These are phyloP conservation scores for Elasticomyces elasticus DNA, from an alignment of 495 filamentous ascomycete genomes.

Conservation along the genomic window DNA sequence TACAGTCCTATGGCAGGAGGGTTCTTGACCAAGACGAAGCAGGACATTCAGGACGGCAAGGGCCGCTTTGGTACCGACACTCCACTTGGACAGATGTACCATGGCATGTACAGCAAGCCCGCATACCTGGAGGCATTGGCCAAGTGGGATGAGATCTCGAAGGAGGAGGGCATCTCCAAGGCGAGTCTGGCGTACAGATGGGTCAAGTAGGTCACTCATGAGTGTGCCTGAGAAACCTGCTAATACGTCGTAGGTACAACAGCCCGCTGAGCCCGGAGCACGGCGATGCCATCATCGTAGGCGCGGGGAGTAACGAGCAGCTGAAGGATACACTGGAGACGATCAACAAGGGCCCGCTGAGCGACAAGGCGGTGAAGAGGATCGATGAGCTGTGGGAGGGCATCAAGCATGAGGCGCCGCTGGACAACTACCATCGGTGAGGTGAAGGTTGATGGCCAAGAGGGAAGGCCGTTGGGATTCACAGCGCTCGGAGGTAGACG, in stretches of 20 bases:
- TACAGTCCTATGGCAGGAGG: constrained; percentile 33
- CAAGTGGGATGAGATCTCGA: constrained; percentile 24
- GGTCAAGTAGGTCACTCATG: too few relatives aligned
- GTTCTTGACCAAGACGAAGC: constrained; percentile 31
- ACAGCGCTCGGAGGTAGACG: too few relatives aligned
- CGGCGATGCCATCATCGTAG: constrained; percentile 20
- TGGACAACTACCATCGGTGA: constrained; percentile 11
- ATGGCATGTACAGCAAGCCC: constrained; percentile 40
- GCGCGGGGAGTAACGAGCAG: constrained; percentile 34
- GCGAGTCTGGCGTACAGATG: constrained; percentile 31
- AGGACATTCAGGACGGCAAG: constrained; percentile 19
- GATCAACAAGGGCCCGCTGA: constrained; percentile 42
- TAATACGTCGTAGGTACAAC: too few relatives aligned
- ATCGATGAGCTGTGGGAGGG: constrained; percentile 45
- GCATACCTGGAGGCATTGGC: constrained; percentile 42
- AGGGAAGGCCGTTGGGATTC: too few relatives aligned
- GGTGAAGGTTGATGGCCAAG: too few relatives aligned
- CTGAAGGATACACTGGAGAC: constrained; percentile 40
- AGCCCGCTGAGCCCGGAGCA: constrained; percentile 9
- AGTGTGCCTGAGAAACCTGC: too few relatives aligned
- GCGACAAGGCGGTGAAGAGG: constrained; percentile 30
- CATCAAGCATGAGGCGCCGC: constrained; percentile 17
- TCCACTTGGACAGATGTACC: constrained; percentile 31
- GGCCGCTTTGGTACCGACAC: constrained; percentile 9
- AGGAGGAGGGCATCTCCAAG: constrained; percentile 45